phyloP scores from a whole-genome alignment of 305 asterid species.

The Ilex paraguariensis region DNA sequence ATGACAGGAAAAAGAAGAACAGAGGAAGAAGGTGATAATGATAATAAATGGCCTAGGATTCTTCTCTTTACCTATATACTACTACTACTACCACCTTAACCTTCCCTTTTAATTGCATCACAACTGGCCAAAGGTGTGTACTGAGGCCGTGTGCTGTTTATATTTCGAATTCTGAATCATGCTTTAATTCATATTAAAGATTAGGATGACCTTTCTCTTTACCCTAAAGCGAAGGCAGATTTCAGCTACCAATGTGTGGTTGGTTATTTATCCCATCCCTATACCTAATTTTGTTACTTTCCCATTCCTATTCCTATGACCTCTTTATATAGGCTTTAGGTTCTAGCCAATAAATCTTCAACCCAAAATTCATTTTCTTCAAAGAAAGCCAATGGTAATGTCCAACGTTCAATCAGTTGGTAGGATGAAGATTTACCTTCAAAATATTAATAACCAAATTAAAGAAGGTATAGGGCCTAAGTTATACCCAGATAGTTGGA shows the following conservation, averaged over 20 bases:
- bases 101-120: not conserved
- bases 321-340: not conserved
- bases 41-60: not conserved
- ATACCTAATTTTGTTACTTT: conserved; percentile 19
- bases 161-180: conserved; percentile 4
- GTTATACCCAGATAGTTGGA: too few species aligned
- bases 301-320: conserved; percentile 7
- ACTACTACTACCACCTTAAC: not conserved
- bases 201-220: conserved; percentile 41
- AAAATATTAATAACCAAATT: conserved; percentile 29
- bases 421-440: conserved; percentile 3
- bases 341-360: too few species aligned
- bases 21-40: not conserved
- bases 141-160: not conserved
- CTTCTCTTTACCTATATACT: not conserved
- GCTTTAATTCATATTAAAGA: conserved; percentile 23
- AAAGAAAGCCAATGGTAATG: conserved; percentile 28
- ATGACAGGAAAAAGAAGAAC: not conserved
- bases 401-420: conserved; percentile 38
- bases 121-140: not conserved
- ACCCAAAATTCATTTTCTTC: conserved; percentile 24
- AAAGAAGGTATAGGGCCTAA: conserved; percentile 6
- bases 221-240: conserved; percentile 57
- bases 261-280: conserved; percentile 30
- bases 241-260: conserved; percentile 40